These are phyloP conservation scores for Acacia concinna DNA, from an alignment of 331 rosid genomes.

Conservation along the genomic window DNA sequence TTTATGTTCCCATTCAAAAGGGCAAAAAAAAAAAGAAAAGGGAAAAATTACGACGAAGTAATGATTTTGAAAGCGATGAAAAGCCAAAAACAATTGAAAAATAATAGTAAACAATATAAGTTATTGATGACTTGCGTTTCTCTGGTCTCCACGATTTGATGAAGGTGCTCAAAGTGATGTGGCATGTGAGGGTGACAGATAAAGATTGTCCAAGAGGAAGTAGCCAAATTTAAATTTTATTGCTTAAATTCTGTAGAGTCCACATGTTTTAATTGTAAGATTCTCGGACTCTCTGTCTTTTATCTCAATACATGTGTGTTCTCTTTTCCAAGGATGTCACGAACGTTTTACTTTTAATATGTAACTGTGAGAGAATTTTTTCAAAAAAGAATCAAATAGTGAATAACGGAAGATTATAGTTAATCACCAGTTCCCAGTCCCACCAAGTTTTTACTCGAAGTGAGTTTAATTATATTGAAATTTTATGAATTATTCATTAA, in stretches of 20 bases:
- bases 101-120: neutral
- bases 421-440: neutral
- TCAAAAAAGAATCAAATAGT: neutral
- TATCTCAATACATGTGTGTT: neutral
- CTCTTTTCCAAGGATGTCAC: neutral
- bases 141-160: neutral
- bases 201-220: neutral
- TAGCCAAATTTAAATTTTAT: neutral
- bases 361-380: neutral
- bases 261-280: neutral
- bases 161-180: neutral
- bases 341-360: neutral
- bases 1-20: neutral
- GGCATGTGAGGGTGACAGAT: neutral
- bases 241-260: neutral
- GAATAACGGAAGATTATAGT: neutral
- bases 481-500: conserved; percentile 11
- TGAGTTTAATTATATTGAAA: neutral
- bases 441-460: neutral
- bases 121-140: neutral
- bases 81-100: too few relatives aligned
- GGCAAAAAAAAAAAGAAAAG: neutral
- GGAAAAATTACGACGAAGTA: neutral
- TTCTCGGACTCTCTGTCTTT: neutral
- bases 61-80: neutral